Base-by-base conservation (phyloP, 192 early-diverging fungal species). In the Mortierella hygrophila region DNA sequence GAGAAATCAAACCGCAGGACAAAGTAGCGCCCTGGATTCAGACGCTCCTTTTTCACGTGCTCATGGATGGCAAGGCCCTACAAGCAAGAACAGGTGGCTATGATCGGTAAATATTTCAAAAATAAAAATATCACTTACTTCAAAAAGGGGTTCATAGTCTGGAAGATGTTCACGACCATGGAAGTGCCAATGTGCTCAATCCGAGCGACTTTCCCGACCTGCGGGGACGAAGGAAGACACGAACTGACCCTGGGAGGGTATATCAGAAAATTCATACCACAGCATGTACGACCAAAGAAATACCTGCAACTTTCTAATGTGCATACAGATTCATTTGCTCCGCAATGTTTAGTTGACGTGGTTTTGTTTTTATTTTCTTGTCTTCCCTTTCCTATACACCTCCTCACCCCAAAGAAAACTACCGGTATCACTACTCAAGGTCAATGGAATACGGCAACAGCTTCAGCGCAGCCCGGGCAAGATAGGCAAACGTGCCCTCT, bases 401-500 rank as follows among this genome's bases (percentile, higher is more conserved):
- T 46, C 23, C 9, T 60, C n/a, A 8, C 55, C n/a, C 23, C 26
- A 40, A 26, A 32, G 6, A 42, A 23, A 41, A 26, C 21, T 13
- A 65, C 20, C 13, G 16, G 4, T 32, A 6, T 40, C 20, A 13
- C 40, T 70, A 85, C 38, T 85, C 83, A 35, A 85, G 75, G 52
- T 90, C 89, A 70, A 83, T 88, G 10, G 85, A 82, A 35, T 84
- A 90, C 3, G 89, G 83, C 32, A 91, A 69, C n/a, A 78, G 42
- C 55, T 89, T 90, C 40, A 89, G 78, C 29, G 87, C 83, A 35
- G 90, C 90, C 7, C 78, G 76, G 18, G 91, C 93, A 55, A 96
- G 89, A 76, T 94, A 95, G 21, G 88, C 79, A 77, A 93, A 92
- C 29, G 94, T 95, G 10, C 94, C 94, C 76, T 92, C 91, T 16